Percentiles rank a stretch among this genome's conserved stretches.
Conservation (phyloP, 2,329 filamentous ascomycete species). For the Furcasterigmium furcatum region DNA sequence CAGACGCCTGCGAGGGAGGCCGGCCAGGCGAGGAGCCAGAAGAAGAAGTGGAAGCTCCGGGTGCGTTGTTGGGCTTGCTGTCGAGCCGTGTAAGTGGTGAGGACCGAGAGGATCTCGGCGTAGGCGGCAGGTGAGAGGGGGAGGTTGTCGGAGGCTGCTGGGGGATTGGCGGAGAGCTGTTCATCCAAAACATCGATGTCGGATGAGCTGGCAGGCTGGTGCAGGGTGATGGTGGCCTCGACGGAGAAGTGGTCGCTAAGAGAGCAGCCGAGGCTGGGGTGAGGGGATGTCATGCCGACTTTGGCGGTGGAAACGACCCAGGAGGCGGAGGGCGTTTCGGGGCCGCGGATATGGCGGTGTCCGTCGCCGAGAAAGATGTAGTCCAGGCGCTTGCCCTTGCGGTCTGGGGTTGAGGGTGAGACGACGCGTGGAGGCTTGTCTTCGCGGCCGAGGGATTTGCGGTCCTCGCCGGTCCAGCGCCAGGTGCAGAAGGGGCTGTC, state of each 20-base stretch:
- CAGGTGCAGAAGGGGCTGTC: slow-evolving; percentile 88
- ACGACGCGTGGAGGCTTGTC: slow-evolving; percentile 43
- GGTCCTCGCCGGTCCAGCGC: slow-evolving; percentile 76
- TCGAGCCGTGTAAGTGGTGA: slow-evolving; percentile 64
- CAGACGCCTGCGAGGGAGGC: slow-evolving; percentile 79
- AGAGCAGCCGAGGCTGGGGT: slow-evolving; percentile 78
- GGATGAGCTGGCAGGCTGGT: slow-evolving; percentile 23
- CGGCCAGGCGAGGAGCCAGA: slow-evolving; percentile 63
- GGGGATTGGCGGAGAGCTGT: slow-evolving; percentile 23
- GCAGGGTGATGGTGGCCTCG: slow-evolving; percentile 67
- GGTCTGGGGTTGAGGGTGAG: slow-evolving; percentile 64
- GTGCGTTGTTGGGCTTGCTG: slow-evolving; percentile 70
- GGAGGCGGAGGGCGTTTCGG: slow-evolving; percentile 22
- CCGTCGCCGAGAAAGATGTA: slow-evolving; percentile 81
- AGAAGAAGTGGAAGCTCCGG: slow-evolving; percentile 71
- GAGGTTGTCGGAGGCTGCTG: slow-evolving; percentile 12
- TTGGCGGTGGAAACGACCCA: slow-evolving; percentile 72
- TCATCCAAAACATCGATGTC: slow-evolving; percentile 16
- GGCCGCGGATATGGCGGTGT: slow-evolving; percentile 16
- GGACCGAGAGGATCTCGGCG: slow-evolving; percentile 66
- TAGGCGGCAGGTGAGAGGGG: slow-evolving; percentile 23
- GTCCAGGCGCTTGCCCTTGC: slow-evolving; percentile 81
- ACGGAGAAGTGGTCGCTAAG: slow-evolving; percentile 95
- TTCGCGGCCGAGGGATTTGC: slow-evolving; percentile 61
- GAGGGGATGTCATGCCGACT: slow-evolving; percentile 78